Conservation (phyloP, 2,329 filamentous ascomycete genomes). For the Fusarium zealandicum region DNA sequence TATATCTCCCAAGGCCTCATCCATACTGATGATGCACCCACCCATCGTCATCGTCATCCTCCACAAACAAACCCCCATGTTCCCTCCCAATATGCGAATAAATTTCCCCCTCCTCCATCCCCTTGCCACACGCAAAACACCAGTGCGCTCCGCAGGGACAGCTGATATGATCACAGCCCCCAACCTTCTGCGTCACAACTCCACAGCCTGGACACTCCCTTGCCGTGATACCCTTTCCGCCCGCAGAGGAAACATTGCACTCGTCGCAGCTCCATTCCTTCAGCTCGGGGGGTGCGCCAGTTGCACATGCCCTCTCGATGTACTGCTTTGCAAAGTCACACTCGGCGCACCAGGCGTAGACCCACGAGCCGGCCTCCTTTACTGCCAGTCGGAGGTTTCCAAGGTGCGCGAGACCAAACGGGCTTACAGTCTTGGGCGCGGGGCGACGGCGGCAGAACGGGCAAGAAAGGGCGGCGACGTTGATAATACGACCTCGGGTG, state of each 20-base stretch:
- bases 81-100: constrained; percentile 48
- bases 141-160: constrained; percentile 49
- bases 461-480: constrained; percentile 56
- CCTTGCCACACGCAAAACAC: constrained; percentile 51
- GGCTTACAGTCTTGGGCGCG: constrained; percentile 45
- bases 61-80: constrained; percentile 44
- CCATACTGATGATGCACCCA: constrained; percentile 9
- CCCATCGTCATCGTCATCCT: constrained; percentile 30
- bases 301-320: constrained; percentile 54
- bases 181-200: constrained; percentile 46
- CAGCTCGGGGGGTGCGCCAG: constrained; percentile 49
- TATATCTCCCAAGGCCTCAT: background rate
- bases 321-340: constrained; percentile 53
- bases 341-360: constrained; percentile 57
- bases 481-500: constrained; percentile 51
- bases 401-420: constrained; percentile 49
- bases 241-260: constrained; percentile 39
- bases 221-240: constrained; percentile 11
- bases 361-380: constrained; percentile 50
- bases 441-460: constrained; percentile 59
- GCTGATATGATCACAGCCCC: constrained; percentile 51
- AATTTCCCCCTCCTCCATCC: constrained; percentile 38
- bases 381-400: constrained; percentile 50
- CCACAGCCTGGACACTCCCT: constrained; percentile 49
- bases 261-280: constrained; percentile 52